Evolutionary conservation across 352 stramenopile genomes (phyloP), one percentile per base, ranked within the genome.

Genomic region (Phytopythium helicoides): DNA sequence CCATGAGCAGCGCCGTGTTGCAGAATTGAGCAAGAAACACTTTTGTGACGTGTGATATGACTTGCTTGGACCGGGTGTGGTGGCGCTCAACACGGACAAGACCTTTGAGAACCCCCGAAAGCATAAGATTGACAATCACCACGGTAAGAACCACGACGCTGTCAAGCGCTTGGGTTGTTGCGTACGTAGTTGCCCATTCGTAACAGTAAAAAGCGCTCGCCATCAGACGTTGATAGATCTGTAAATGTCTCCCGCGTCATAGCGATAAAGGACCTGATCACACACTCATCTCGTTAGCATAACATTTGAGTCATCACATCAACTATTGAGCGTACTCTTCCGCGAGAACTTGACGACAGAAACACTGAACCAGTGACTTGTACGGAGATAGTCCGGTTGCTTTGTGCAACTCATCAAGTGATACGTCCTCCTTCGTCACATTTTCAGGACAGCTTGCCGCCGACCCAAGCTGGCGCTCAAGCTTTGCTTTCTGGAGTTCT

Each of bases 11-110:
- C 12, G 79, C 77, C 3, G 83, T 92, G 68, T 94, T 94, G 64
- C 70, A 92, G 52, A 94, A 89, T 56, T 94, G 81, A 15, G 79
- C 73, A 22, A 89, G 47, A 45, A 92, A 92, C 18, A 92, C 71
- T 47, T 94, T 94, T 34, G 54, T 87, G 25, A 94, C 75, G 10
- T 67, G 75, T 8, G 81, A 90, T 2, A 89, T 76, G 4, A 94
- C 72, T 12, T 82, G 65, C n/a, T 55, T 81, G 1, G 81, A 89
- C 40, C 82, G 62, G 7, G 83, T 94, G 56, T 94, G 83, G 47
- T 91, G 81, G 36, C 89, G 89, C 47, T 94, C 81, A 52, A 92
- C 63, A 7, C 55, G 65, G 5, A 94, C 84, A 25, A 92, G 73
- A 11, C 64, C 76, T 40, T 87, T 78, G 25, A 92, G 63, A 49